A percentile compares a stretch with the other conserved stretches of the same genome.
Conservation (phyloP, 2,329 filamentous ascomycete genomes). For the Aspergillus clavatus region DNA sequence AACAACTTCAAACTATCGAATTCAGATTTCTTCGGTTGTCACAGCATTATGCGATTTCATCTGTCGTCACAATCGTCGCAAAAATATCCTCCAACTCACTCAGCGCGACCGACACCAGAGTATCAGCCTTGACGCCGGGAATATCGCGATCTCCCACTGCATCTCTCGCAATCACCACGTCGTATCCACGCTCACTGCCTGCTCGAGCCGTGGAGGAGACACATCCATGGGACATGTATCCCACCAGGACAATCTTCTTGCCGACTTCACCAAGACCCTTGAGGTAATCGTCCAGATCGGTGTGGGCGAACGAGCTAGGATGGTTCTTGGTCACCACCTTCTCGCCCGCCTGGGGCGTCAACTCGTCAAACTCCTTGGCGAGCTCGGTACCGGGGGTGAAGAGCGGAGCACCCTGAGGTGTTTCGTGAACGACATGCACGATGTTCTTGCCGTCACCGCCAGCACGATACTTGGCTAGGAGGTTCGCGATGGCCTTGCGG, state of each 20-base stretch:
- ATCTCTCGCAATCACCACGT: conserved; percentile 58
- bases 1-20: too few relatives aligned
- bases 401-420: conserved; percentile 57
- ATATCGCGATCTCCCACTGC: conserved; percentile 63
- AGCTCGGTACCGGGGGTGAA: conserved; percentile 61
- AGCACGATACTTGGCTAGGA: conserved; percentile 58
- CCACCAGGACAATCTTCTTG: conserved; percentile 56
- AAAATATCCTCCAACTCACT: conserved; percentile 61
- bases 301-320: conserved; percentile 58
- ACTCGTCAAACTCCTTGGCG: conserved; percentile 57
- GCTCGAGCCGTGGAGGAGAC: conserved; percentile 59
- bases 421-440: conserved; percentile 58
- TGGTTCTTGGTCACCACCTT: conserved; percentile 55
- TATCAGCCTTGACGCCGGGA: conserved; percentile 51
- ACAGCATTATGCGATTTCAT: conserved; percentile 37
- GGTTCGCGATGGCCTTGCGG: conserved; percentile 51
- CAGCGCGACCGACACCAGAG: conserved; percentile 50
- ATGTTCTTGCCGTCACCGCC: conserved; percentile 45
- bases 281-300: conserved; percentile 54
- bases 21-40: too few relatives aligned
- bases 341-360: conserved; percentile 52
- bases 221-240: conserved; percentile 54
- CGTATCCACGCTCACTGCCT: conserved; percentile 57
- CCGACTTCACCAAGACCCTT: conserved; percentile 39
- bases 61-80: conserved; percentile 54